Evolutionary conservation across 2,329 filamentous ascomycete species (phyloP), one percentile per base, ranked within the genome.

Genomic region (Fusarium sp.): DNA sequence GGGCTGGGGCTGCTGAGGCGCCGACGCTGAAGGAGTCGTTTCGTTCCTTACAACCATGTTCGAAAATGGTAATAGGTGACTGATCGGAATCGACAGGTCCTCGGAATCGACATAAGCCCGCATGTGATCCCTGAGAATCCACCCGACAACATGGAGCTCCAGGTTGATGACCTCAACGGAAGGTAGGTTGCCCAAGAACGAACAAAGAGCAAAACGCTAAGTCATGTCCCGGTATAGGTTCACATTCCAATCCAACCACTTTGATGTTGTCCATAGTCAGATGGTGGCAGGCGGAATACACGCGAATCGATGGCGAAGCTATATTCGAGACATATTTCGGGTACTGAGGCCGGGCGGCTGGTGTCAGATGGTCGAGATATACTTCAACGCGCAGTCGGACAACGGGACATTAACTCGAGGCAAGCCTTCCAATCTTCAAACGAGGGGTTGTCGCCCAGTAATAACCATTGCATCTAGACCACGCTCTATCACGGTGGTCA

Each of bases 321-420:
- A 97, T 82, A 82, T 97, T 73, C 86, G 87, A 75, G 95, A 98
- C 76, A 93, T 97, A 69, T 89, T 90, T 73, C 87, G 90, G 25
- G 88, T 95, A 11, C 85, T 95, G 71, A 92, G 90, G 60, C 92
- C 91, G 7, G 93, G 92, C 3, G 95, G 95, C 2, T 98, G 95
- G 94, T 89, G 93, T 68, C 95, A 98, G 79, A 92, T 97, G 88
- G 90, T 94, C n/a, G 95, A 98, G 80, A 89, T 95, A 77, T 95
- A 97, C 79, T 92, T 92, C 81, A 94, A 95, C 73, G 91, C 94
- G 30, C 95, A 97, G 81, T 97, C 94, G 1, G 91, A 96, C 76
- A 97, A 94, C 77, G 95, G 95, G 6, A 91, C 90, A n/a, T 84
- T 97, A 76, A 91, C 90, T 12, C 87, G 91, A 60, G 86, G 90